phyloP scores from a whole-genome alignment of 345 rosid genomes.

The Luvunga scandens region DNA sequence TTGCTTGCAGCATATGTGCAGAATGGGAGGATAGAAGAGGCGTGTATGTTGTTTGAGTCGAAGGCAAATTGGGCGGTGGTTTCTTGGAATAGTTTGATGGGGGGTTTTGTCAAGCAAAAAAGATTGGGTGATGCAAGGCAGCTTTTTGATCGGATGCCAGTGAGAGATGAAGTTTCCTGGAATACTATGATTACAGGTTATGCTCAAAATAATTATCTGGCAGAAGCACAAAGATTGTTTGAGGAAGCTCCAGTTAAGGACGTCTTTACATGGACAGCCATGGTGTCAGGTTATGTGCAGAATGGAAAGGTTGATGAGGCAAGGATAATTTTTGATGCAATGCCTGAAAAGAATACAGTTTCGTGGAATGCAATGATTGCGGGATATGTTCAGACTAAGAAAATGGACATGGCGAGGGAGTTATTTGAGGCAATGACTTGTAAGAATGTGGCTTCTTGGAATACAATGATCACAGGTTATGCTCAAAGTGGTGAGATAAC shows the following conservation, averaged over 20 bases:
- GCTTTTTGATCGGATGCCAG: constrained; percentile 46
- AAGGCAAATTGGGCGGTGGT: constrained; percentile 50
- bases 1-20: constrained; percentile 61
- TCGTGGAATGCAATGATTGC: constrained; percentile 80
- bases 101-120: constrained; percentile 57
- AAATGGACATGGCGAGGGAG: constrained; percentile 55
- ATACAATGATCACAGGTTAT: constrained; percentile 68
- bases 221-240: constrained; percentile 51
- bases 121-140: constrained; percentile 42
- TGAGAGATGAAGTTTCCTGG: constrained; percentile 59
- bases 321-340: constrained; percentile 43
- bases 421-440: constrained; percentile 59
- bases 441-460: constrained; percentile 57
- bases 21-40: constrained; percentile 58
- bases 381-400: constrained; percentile 56
- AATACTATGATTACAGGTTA: constrained; percentile 58
- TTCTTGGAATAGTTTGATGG: constrained; percentile 71
- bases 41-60: constrained; percentile 41
- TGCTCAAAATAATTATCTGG: constrained; percentile 52
- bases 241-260: constrained; percentile 50
- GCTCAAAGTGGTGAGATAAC: constrained; percentile 47
- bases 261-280: constrained; percentile 71
- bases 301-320: constrained; percentile 56
- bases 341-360: constrained; percentile 55
- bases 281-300: constrained; percentile 64